A percentile compares a stretch with the other conserved stretches of the same genome.
Evolutionary conservation across 495 filamentous ascomycete genomes (phyloP).

Genomic region (Hypomontagnella monticulosa): DNA sequence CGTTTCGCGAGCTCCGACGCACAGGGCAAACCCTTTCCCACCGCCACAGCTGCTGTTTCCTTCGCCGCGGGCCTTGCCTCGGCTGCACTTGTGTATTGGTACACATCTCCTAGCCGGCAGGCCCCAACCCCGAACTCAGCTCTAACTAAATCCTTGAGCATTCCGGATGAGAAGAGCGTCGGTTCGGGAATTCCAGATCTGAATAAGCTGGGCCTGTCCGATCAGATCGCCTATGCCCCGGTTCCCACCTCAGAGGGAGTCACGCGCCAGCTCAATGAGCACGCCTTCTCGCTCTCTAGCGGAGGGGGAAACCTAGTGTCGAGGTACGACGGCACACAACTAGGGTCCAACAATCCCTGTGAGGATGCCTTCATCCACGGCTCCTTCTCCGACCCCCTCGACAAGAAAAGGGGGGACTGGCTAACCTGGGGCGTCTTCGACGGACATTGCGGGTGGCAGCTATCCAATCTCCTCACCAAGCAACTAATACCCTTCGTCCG

Average conservation of each 20-base stretch:
- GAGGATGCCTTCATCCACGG: constrained; percentile 62
- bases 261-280: constrained; percentile 42
- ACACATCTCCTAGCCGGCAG: constrained; percentile 5
- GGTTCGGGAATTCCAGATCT: constrained; percentile 32
- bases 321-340: constrained; percentile 58
- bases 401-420: constrained; percentile 52
- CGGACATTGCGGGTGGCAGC: constrained; percentile 60
- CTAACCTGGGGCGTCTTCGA: constrained; percentile 58
- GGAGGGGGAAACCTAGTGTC: constrained; percentile 45
- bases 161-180: not conserved
- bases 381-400: constrained; percentile 51
- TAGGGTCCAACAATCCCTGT: constrained; percentile 58
- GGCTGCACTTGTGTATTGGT: constrained; percentile 21
- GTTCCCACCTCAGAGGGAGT: constrained; percentile 39
- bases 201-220: constrained; percentile 35
- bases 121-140: not conserved
- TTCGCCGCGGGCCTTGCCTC: constrained; percentile 32
- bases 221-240: constrained; percentile 37
- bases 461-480: constrained; percentile 53
- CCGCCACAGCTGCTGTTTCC: constrained; percentile 9
- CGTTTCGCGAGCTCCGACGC: constrained; percentile 39
- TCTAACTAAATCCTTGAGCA: not conserved
- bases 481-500: constrained; percentile 56
- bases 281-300: constrained; percentile 45
- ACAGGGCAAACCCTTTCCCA: constrained; percentile 9